Evolutionary conservation across 2,329 filamentous ascomycete genomes (phyloP).

Genomic region (Xylaria polymorpha): DNA sequence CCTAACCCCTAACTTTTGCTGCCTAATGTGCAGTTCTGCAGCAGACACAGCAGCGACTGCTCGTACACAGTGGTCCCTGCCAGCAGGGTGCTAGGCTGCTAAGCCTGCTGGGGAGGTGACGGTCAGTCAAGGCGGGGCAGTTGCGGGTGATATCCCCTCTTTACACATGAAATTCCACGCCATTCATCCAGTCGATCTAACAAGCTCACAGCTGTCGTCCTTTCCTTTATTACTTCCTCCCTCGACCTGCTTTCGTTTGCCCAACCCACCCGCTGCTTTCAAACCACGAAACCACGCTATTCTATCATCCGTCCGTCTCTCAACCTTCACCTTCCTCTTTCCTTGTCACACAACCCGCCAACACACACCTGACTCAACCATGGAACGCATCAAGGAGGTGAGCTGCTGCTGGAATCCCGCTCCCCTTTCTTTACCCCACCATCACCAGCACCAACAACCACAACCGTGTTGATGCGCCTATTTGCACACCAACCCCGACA

Average conservation of each 20-base stretch:
- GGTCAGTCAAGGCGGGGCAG: conserved; percentile 46
- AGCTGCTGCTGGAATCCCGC: conserved; percentile 54
- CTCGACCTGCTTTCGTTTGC: conserved; percentile 42
- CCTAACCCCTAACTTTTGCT: conserved; percentile 21
- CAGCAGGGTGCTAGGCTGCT: background rate
- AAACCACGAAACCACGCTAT: conserved; percentile 30
- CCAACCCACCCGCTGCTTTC: conserved; percentile 25
- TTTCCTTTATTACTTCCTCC: conserved; percentile 44
- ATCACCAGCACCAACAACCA: conserved; percentile 44
- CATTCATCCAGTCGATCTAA: conserved; percentile 46
- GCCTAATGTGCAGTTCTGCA: conserved; percentile 10
- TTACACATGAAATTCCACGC: conserved; percentile 49
- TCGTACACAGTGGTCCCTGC: background rate
- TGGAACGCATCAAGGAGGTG: conserved; percentile 94
- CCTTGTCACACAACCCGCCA: conserved; percentile 44
- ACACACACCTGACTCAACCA: conserved; percentile 55
- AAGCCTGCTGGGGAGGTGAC: conserved; percentile 14
- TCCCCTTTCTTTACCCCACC: conserved; percentile 50
- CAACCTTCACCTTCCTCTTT: conserved; percentile 39
- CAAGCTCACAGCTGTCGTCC: conserved; percentile 42
- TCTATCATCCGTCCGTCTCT: conserved; percentile 36
- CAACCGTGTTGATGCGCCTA: conserved; percentile 9
- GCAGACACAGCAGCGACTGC: conserved; percentile 1
- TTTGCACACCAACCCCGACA: conserved; percentile 11
- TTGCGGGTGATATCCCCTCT: conserved; percentile 44